phyloP scores from a whole-genome alignment of 2,329 filamentous ascomycete species.

The Phoma herbarum region DNA sequence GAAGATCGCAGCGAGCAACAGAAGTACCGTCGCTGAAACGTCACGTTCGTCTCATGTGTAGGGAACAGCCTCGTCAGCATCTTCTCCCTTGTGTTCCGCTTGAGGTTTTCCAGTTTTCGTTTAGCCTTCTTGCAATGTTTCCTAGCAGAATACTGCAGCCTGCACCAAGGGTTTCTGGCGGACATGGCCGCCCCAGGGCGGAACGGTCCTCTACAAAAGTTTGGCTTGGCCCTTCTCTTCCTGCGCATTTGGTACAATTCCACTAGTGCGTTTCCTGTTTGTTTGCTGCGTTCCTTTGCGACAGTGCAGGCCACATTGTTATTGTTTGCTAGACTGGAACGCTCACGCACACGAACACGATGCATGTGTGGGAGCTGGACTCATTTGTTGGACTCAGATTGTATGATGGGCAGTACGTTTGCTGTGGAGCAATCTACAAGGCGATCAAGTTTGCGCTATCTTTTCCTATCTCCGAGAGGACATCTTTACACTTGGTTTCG shows the following conservation, averaged over 20 bases:
- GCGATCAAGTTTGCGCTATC: constrained; percentile 17
- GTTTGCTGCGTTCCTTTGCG: constrained; percentile 38
- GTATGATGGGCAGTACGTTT: constrained; percentile 36
- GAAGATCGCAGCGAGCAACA: constrained; percentile 12
- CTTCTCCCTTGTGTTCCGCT: too few species aligned
- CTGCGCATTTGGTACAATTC: constrained; percentile 34
- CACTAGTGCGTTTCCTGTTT: constrained; percentile 33
- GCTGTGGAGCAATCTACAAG: constrained; percentile 31
- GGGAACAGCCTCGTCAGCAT: neutral
- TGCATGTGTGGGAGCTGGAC: constrained; percentile 38
- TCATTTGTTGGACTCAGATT: constrained; percentile 32
- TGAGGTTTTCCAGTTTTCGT: too few species aligned
- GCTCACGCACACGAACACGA: constrained; percentile 48
- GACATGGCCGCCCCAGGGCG: constrained; percentile 15
- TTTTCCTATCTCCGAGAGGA: constrained; percentile 16
- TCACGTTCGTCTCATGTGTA: neutral
- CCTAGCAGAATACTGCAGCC: neutral
- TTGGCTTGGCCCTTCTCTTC: constrained; percentile 27
- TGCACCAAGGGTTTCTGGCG: constrained; percentile 31
- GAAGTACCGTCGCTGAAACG: constrained; percentile 12
- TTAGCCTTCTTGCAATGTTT: neutral
- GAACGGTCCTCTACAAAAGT: constrained; percentile 29
- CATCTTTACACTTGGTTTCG: constrained; percentile 24
- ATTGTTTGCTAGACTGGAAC: constrained; percentile 50
- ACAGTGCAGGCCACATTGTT: constrained; percentile 49